Evolutionary conservation across 164 flowering plant genomes (phyloP).

Genomic region (Cinnamomum chago): DNA sequence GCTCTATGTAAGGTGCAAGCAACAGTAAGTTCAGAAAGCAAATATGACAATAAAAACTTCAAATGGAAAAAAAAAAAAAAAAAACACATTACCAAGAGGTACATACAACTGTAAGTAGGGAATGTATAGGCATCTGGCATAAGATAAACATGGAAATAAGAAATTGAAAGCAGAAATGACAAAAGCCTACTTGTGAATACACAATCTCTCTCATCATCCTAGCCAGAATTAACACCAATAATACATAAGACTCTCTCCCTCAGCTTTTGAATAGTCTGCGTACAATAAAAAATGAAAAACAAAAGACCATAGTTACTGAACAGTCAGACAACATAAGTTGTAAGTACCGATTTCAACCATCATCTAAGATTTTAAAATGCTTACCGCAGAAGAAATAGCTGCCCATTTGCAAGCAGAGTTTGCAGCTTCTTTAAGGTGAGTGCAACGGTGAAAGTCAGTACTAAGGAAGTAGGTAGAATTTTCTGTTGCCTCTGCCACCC

Average conservation of each 20-base stretch:
- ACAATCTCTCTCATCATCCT: slow-evolving; percentile 1
- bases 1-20: too few species aligned
- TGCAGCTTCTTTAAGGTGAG: slow-evolving; percentile 69
- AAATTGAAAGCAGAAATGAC: too few species aligned
- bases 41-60: too few species aligned
- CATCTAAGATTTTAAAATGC: slow-evolving; percentile 5
- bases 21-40: too few species aligned
- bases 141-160: background rate
- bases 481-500: slow-evolving; percentile 95
- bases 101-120: too few species aligned
- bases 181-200: background rate
- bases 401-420: slow-evolving; percentile 53
- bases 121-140: background rate
- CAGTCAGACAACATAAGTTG: background rate
- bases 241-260: slow-evolving; percentile 57
- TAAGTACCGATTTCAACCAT: background rate
- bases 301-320: background rate
- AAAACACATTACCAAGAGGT: too few species aligned
- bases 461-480: slow-evolving; percentile 56
- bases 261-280: slow-evolving; percentile 62
- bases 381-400: slow-evolving; percentile 46
- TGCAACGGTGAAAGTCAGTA: slow-evolving; percentile 35
- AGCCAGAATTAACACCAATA: slow-evolving; percentile 38
- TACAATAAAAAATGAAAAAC: slow-evolving; percentile 4
- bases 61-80: too few species aligned